Evolutionary conservation across 2,329 filamentous ascomycete species (phyloP).

Genomic region (Bisporella sp.): DNA sequence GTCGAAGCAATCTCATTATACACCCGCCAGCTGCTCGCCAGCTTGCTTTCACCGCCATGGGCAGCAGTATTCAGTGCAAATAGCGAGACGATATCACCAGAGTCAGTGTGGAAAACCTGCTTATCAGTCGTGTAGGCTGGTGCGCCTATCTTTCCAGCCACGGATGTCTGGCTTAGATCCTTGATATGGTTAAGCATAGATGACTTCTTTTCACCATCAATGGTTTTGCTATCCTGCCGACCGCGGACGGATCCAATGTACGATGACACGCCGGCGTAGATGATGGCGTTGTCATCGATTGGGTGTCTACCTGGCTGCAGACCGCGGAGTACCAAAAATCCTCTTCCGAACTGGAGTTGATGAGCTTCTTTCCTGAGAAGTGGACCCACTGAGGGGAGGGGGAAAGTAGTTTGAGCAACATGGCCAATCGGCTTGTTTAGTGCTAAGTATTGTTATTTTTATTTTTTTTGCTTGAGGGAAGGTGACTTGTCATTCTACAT

Average conservation of each 20-base stretch:
- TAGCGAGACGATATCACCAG: conserved; percentile 45
- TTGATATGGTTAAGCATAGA: conserved; percentile 55
- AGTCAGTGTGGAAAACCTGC: conserved; percentile 52
- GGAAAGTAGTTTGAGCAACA: conserved; percentile 38
- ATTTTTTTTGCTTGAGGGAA: neutral
- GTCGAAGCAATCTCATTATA: conserved; percentile 47
- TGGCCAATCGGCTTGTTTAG: conserved; percentile 13
- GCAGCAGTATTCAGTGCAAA: conserved; percentile 38
- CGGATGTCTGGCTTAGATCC: conserved; percentile 40
- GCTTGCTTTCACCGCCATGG: conserved; percentile 44
- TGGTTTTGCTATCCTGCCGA: conserved; percentile 34
- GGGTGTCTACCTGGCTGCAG: conserved; percentile 30
- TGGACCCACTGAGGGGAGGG: conserved; percentile 29
- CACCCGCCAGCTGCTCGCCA: conserved; percentile 44
- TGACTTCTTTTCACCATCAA: conserved; percentile 38
- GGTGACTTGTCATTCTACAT: neutral
- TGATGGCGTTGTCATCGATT: conserved; percentile 31
- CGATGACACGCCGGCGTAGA: conserved; percentile 36
- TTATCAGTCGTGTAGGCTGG: conserved; percentile 55
- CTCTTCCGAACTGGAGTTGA: conserved; percentile 33
- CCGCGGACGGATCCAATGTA: conserved; percentile 33
- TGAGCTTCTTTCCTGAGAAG: conserved; percentile 28
- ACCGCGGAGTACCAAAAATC: conserved; percentile 38
- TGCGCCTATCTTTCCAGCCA: conserved; percentile 40
- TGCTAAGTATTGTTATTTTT: neutral